These are phyloP conservation scores for Musa beccarii DNA, from an alignment of 176 grass and related monocot genomes.

Conservation along the genomic window DNA sequence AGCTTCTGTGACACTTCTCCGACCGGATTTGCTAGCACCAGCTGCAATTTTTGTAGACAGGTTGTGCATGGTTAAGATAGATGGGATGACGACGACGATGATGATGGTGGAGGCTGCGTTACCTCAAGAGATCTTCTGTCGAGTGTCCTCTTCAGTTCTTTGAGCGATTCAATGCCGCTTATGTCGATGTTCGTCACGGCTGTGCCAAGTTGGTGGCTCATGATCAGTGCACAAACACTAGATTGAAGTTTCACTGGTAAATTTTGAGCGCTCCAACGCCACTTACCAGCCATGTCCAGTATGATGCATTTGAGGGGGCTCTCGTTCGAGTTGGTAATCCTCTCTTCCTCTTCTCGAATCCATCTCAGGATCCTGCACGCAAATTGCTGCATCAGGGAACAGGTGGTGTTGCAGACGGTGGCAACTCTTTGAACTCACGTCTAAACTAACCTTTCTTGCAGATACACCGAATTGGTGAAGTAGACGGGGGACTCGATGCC, in stretches of 20 bases:
- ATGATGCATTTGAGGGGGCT: conserved; percentile 49
- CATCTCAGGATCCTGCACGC: conserved; percentile 46
- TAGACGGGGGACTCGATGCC: conserved; percentile 80
- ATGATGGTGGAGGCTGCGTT: not conserved
- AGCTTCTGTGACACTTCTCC: conserved; percentile 55
- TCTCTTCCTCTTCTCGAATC: conserved; percentile 85
- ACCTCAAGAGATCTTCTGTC: conserved; percentile 65
- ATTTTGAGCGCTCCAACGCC: not conserved
- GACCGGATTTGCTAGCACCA: conserved; percentile 84
- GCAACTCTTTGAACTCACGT: too few species aligned
- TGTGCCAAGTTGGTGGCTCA: conserved; percentile 21
- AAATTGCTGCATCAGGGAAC: too few species aligned
- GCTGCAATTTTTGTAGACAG: conserved; percentile 22
- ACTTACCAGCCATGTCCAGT: conserved; percentile 78
- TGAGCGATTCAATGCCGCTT: conserved; percentile 61
- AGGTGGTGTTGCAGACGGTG: too few species aligned
- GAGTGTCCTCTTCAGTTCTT: conserved; percentile 61
- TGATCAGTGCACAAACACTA: not conserved
- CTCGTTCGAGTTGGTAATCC: conserved; percentile 33
- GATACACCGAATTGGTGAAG: conserved; percentile 81
- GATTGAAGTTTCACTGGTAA: not conserved
- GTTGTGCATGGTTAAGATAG: not conserved
- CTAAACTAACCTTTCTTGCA: conserved; percentile 52
- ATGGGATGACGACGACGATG: not conserved
- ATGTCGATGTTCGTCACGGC: conserved; percentile 80